Evolutionary conservation across 495 filamentous ascomycete species (phyloP).

Genomic region (Neurospora sp.): DNA sequence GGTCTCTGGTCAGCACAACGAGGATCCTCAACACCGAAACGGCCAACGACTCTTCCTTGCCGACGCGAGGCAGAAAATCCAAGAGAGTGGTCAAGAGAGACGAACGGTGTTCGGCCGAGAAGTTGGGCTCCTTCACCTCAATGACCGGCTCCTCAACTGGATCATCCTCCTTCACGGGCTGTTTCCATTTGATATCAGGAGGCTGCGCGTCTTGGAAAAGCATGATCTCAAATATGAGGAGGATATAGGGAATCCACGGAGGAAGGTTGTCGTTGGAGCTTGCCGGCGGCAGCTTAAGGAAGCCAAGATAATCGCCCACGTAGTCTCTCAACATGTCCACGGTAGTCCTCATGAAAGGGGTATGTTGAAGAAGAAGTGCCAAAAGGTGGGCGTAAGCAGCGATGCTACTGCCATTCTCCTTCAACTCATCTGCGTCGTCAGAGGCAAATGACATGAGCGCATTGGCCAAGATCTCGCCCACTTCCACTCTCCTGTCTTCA

Average conservation of each 20-base stretch:
- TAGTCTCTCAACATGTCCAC: slow-evolving; percentile 68
- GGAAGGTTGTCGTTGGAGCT: slow-evolving; percentile 61
- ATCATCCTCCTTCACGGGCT: slow-evolving; percentile 49
- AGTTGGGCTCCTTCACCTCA: slow-evolving; percentile 48
- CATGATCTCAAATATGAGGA: slow-evolving; percentile 83
- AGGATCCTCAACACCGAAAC: slow-evolving; percentile 74
- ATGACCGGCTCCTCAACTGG: slow-evolving; percentile 45
- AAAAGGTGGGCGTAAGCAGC: slow-evolving; percentile 90
- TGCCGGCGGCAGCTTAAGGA: slow-evolving; percentile 64
- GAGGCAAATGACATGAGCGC: slow-evolving; percentile 75
- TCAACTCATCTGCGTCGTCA: slow-evolving; percentile 75
- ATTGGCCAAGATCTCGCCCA: slow-evolving; percentile 72
- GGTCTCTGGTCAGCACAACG: slow-evolving; percentile 78
- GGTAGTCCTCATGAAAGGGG: slow-evolving; percentile 68
- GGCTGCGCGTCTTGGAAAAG: slow-evolving; percentile 81
- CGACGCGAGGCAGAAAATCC: slow-evolving; percentile 72
- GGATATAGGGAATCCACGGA: slow-evolving; percentile 84
- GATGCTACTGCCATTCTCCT: slow-evolving; percentile 45
- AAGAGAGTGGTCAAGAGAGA: slow-evolving; percentile 65
- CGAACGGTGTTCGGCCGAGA: slow-evolving; percentile 55
- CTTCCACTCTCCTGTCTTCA: slow-evolving; percentile 55
- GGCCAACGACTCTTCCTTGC: slow-evolving; percentile 77
- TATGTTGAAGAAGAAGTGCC: slow-evolving; percentile 75
- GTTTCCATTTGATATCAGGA: slow-evolving; percentile 58
- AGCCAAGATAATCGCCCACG: slow-evolving; percentile 62